These are phyloP conservation scores for Schwanniomyces yamadae DNA, from an alignment of 805 yeast genomes.

Conservation along the genomic window DNA sequence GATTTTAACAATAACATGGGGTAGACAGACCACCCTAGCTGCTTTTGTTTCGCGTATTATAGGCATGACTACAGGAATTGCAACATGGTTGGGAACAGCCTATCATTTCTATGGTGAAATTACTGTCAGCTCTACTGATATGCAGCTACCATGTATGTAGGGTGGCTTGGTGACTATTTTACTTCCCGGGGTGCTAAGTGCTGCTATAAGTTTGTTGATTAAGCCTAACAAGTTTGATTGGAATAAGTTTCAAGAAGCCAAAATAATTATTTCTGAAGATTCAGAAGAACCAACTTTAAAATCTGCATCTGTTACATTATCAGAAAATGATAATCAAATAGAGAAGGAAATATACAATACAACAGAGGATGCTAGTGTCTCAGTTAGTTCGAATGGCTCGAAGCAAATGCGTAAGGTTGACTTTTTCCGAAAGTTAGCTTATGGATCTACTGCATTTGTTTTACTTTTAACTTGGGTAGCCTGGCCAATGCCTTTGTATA, in stretches of 20 bases:
- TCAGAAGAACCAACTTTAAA: background rate
- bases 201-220: constrained; percentile 23
- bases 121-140: constrained; percentile 24
- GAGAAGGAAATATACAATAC: background rate
- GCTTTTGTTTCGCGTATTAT: constrained; percentile 30
- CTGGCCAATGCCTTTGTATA: constrained; percentile 45
- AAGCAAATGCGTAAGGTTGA: background rate
- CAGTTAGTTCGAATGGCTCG: background rate
- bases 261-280: constrained; percentile 14
- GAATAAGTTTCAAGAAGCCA: constrained; percentile 20
- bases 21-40: constrained; percentile 26
- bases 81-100: constrained; percentile 32
- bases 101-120: constrained; percentile 25
- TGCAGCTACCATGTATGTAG: constrained; percentile 33
- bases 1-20: constrained; percentile 34
- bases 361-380: background rate
- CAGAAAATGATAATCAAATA: background rate
- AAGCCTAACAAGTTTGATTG: constrained; percentile 31
- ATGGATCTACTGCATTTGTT: constrained; percentile 22
- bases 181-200: constrained; percentile 28
- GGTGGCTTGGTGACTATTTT: constrained; percentile 33
- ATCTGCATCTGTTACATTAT: background rate
- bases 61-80: constrained; percentile 28
- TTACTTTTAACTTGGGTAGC: constrained; percentile 36
- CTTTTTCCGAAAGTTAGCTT: constrained; percentile 16